Conservation (phyloP, 345 rosid species). For the Populus deltoides region DNA sequence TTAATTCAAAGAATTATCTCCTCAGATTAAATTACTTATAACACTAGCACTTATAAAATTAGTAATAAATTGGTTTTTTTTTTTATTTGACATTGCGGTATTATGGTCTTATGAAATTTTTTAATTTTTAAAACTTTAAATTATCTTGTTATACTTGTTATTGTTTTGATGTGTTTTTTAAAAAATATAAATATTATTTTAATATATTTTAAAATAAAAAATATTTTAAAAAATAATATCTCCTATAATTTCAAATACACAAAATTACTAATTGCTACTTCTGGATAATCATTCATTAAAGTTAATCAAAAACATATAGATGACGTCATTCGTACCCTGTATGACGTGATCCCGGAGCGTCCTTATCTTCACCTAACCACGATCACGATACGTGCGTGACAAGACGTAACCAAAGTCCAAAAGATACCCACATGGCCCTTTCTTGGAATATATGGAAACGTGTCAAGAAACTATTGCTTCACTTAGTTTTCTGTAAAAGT, state of each 20-base stretch:
- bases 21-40: too few species aligned
- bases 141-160: too few species aligned
- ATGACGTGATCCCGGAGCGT: conserved; percentile 20
- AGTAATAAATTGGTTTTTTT: too few species aligned
- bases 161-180: too few species aligned
- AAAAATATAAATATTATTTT: too few species aligned
- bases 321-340: not conserved
- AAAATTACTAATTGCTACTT: too few species aligned
- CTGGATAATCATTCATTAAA: not conserved
- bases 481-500: not conserved
- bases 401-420: conserved; percentile 23
- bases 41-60: too few species aligned
- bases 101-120: too few species aligned
- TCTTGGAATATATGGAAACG: not conserved
- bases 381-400: conserved; percentile 39
- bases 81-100: fast-evolving
- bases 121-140: too few species aligned
- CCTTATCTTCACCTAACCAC: conserved; percentile 27
- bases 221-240: not conserved
- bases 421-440: conserved; percentile 11
- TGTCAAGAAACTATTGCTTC: not conserved
- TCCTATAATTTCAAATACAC: too few species aligned
- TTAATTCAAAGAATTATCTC: too few species aligned
- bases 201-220: too few species aligned
- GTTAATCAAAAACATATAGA: not conserved